These are phyloP conservation scores for Diaporthe sp. DNA, from an alignment of 2,329 filamentous ascomycete genomes.

Conservation along the genomic window DNA sequence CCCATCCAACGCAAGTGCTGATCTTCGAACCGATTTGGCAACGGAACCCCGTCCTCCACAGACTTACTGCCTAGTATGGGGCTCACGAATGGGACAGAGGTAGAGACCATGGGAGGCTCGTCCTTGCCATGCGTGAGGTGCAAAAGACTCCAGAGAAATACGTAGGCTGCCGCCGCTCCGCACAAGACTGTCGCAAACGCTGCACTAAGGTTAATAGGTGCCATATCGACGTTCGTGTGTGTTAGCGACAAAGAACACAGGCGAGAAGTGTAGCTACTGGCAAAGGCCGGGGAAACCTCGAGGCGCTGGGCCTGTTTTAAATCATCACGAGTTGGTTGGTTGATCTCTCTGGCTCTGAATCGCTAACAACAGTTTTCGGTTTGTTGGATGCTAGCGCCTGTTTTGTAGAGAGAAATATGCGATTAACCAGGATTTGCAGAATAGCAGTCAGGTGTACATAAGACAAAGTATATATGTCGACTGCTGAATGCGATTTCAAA, in stretches of 20 bases:
- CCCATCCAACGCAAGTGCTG: neutral
- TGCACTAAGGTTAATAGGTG: neutral
- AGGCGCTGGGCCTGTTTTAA: neutral
- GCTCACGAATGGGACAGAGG: constrained; percentile 8
- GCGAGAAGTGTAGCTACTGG: neutral
- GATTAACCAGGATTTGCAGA: neutral
- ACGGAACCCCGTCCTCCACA: too few relatives aligned
- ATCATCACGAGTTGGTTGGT: neutral
- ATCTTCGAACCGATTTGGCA: neutral
- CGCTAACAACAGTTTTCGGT: too few relatives aligned
- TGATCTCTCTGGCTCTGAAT: neutral
- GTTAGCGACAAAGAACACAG: neutral
- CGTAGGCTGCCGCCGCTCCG: neutral
- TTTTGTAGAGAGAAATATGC: neutral
- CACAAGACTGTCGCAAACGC: constrained; percentile 2
- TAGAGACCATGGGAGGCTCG: constrained; percentile 27
- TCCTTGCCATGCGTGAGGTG: constrained; percentile 16
- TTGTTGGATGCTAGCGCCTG: neutral
- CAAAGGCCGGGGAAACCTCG: neutral
- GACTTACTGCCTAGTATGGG: constrained; percentile 31
- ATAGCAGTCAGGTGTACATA: neutral
- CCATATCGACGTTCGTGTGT: neutral
- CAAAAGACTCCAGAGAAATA: constrained; percentile 8
- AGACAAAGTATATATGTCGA: neutral
- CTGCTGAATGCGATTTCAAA: neutral